Base-by-base conservation (phyloP, 2,329 filamentous ascomycete genomes). In the Pseudocercospora crystallina region DNA sequence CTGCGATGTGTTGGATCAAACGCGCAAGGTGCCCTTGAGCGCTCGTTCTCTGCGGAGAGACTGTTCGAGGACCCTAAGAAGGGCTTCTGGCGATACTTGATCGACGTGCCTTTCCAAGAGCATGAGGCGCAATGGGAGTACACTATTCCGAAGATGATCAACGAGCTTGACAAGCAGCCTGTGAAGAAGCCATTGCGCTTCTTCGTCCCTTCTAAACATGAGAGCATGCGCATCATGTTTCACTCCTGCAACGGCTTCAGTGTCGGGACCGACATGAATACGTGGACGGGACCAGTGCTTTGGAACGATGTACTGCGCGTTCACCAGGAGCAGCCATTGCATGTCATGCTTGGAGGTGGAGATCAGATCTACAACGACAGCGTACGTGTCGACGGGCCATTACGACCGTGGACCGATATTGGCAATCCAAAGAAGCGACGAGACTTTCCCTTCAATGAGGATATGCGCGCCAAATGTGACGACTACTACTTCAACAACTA, bases 321-420 rank as follows among this genome's bases (percentile, higher is more conserved):
- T 51, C 83, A 86, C 60, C 75, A 75, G 59, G 65, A 79, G 65
- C 76, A 75, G 56, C 81, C 82, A 7, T 83, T 85, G 67, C 81
- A 84, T 63, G 79, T 83, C 58, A 88, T 86, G 85, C 81, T 96
- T 56, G 92, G 92, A 45, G 92, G 92, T 50, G 92, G 92, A 52
- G 92, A 97, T 66, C 92, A 96, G 71, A 84, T 85, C 59, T 86
- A 86, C 71, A 85, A 85, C 58, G 83, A 85, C 49, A 89, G 88
- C 17, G 89, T 97, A 58, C 82, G 92, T 56, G 89, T 96, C 1
- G 77, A 85, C 44, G 92, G 91, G 0, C 92, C 92, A 1, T 73
- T 97, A 20, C 83, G 82, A 61, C 64, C 72, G 5, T 86, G 83
- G 83, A 84, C 82, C 0, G 72, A 75, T 40, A 85, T 85, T 58